phyloP scores from a whole-genome alignment of 2,329 filamentous ascomycete species.

The Chaetomiaceae sp. region DNA sequence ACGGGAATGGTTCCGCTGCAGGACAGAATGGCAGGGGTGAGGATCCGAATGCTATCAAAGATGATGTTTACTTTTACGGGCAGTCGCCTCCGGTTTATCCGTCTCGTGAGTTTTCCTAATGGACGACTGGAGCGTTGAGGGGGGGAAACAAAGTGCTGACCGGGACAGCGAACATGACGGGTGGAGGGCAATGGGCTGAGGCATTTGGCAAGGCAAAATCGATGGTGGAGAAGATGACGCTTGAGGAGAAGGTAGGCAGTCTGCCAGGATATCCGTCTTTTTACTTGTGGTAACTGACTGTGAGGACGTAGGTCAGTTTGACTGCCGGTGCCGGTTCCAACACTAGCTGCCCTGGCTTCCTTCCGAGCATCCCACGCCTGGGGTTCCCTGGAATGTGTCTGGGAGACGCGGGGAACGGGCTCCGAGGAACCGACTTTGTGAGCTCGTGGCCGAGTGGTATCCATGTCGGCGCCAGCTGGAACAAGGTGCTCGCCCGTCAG shows the following conservation, averaged over 20 bases:
- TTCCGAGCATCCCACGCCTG: constrained; percentile 36
- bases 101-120: constrained; percentile 39
- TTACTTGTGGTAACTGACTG: background rate
- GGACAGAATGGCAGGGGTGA: background rate
- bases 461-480: constrained; percentile 55
- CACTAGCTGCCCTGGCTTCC: constrained; percentile 47
- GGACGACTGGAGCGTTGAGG: background rate
- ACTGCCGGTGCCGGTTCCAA: constrained; percentile 63
- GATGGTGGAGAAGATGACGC: constrained; percentile 67
- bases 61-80: constrained; percentile 47
- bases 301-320: constrained; percentile 53
- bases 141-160: background rate
- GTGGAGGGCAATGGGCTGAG: constrained; percentile 61
- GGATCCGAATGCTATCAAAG: constrained; percentile 31
- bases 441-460: constrained; percentile 40
- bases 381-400: constrained; percentile 44
- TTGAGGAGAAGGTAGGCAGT: constrained; percentile 62
- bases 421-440: constrained; percentile 41
- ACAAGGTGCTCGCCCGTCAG: constrained; percentile 62
- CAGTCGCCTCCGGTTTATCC: constrained; percentile 49
- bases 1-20: background rate
- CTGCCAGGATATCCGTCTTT: background rate
- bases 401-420: constrained; percentile 42
- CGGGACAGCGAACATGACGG: constrained; percentile 47
- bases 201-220: constrained; percentile 63